Percentiles rank a stretch among this genome's conserved stretches.
Evolutionary conservation across 2,329 filamentous ascomycete species (phyloP).

Genomic region (Talaromyces sp.): DNA sequence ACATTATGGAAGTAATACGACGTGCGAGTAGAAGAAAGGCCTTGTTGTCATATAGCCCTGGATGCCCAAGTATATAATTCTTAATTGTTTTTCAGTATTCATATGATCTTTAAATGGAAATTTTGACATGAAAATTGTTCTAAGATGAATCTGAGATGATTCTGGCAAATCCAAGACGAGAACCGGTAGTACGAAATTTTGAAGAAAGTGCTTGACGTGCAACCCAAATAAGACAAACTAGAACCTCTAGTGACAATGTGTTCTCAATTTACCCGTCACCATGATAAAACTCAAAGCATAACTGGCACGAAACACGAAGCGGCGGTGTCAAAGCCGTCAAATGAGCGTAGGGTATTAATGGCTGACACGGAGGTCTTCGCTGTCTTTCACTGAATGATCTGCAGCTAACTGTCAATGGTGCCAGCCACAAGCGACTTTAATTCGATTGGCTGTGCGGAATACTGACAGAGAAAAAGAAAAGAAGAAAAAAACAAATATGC

Average conservation of each 20-base stretch:
- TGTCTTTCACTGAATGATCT: background rate
- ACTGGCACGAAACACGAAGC: slow-evolving; percentile 1
- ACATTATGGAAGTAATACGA: background rate
- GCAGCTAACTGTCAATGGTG: slow-evolving; percentile 8
- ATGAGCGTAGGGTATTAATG: slow-evolving; percentile 2
- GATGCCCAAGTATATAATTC: background rate
- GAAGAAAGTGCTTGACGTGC: slow-evolving; percentile 1
- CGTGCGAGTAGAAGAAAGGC: background rate
- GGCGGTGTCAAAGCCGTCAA: slow-evolving; percentile 14
- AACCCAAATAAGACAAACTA: background rate
- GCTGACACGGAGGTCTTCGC: background rate
- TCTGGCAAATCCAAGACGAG: background rate
- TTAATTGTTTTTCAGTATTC: too few species aligned
- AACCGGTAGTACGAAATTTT: background rate
- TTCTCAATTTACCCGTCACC: background rate
- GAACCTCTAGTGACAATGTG: background rate
- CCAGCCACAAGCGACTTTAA: slow-evolving; percentile 1
- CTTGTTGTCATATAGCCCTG: background rate
- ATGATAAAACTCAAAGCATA: background rate
- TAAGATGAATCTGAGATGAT: background rate
- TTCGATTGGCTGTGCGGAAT: background rate
- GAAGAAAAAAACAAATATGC: background rate
- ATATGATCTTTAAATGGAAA: background rate
- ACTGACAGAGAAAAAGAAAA: background rate
- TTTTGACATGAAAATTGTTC: too few species aligned